phyloP scores from a whole-genome alignment of 164 flowering plant species.

The Tetracentron sinense region DNA sequence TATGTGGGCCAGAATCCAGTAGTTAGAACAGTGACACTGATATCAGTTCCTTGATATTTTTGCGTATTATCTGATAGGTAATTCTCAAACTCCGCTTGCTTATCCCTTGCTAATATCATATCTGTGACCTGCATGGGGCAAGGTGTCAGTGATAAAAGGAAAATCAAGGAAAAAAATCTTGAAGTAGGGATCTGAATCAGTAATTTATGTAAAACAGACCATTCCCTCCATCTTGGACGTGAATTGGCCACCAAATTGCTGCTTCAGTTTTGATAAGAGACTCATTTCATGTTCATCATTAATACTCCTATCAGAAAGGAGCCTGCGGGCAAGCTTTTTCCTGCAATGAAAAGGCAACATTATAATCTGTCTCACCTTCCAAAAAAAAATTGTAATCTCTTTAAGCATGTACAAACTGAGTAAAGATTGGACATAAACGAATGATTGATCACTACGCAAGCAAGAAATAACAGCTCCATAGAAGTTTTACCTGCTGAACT shows the following conservation, averaged over 20 bases:
- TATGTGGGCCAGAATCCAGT: constrained; percentile 50
- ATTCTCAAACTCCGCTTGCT: constrained; percentile 35
- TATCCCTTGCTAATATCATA: constrained; percentile 38
- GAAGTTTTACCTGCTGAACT: constrained; percentile 31
- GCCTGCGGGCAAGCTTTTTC: constrained; percentile 35
- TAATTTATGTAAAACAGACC: constrained; percentile 14
- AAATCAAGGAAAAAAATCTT: not conserved
- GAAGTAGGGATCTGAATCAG: not conserved
- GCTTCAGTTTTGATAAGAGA: constrained; percentile 32
- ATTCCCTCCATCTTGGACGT: constrained; percentile 42
- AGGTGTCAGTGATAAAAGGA: no score
- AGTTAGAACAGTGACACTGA: constrained; percentile 37
- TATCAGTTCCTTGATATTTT: constrained; percentile 32
- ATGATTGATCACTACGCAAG: not conserved
- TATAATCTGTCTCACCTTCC: no score
- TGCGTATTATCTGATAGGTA: constrained; percentile 26
- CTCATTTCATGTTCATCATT: constrained; percentile 30
- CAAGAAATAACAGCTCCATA: not conserved
- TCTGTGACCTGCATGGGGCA: constrained; percentile 34
- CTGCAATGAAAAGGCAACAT: constrained; percentile 12
- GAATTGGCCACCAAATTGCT: constrained; percentile 36
- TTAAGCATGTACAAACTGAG: not conserved
- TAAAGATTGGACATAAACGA: no score
- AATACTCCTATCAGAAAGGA: constrained; percentile 27
- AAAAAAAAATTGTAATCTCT: no score